Base-by-base conservation (phyloP, 2,329 filamentous ascomycete species). In the Trichoderma arundinaceum region DNA sequence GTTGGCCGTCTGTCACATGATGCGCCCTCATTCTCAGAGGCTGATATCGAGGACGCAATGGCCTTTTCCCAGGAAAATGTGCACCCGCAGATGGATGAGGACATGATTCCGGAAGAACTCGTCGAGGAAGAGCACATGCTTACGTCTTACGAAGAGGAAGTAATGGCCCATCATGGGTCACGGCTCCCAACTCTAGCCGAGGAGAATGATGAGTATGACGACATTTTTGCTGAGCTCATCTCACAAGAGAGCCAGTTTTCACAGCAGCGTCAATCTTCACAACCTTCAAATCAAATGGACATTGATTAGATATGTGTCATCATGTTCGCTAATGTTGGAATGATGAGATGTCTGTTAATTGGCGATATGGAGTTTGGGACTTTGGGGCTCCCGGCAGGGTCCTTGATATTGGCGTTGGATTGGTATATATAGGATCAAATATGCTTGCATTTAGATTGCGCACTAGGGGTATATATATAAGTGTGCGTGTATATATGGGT, bases 161-260 rank as follows among this genome's bases (percentile, higher is more conserved):
- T 66, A 44, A 48, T 66, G 43, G 41, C 68, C 5, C 57, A 69
- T 10, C 71, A 69, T 39, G 73, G 71, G n/a, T 76, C 76, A 13
- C 71, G 72, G 7, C 78, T 79, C 1, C 72, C 76, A 8, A 72
- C 74, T 0, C 74, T 81, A 38, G 82, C 79, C 22, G 58, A 61
- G 9, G 39, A 65, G 0, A 86, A 88, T 60, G 86, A 88, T 52
- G 86, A 88, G 49, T 89, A 88, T 71, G 87, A 89, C 68, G 77
- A 82, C 53, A 76, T 89, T 9, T 89, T 97, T 68, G 76, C 73
- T 12, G 77, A 79, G 65, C 70, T 79, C 15, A 71, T 79, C 8
- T 71, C 74, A 12, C 74, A 76, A 67, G 75, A 78, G 64, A 12
- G 12, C 19, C 69, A 72, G 35, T 39, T 48, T 12, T 65, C 62